Base-by-base conservation (phyloP, 2,329 filamentous ascomycete species). In the Aspergillus unguis region DNA sequence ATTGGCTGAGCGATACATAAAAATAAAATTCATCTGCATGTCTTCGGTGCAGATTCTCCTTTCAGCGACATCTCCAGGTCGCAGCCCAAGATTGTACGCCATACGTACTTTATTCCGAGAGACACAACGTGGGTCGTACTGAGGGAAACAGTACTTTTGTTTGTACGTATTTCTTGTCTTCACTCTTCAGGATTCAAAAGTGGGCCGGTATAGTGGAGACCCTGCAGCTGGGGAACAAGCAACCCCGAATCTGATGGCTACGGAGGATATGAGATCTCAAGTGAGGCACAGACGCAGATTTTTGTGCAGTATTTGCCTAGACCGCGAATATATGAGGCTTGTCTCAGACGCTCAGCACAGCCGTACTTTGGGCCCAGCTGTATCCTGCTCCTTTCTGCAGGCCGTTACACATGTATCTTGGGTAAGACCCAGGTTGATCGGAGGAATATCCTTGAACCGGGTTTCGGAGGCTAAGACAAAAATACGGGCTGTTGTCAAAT, bases 241-340 rank as follows among this genome's bases (percentile, higher is more conserved):
- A 28, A 44, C 23, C 31, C 37, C 38, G 37, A 17, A 17, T 17
- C 17, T 17, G 17, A 32, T 44, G 40, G 32, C 17, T n/a, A 44
- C 31, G 47, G 47, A 49, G 40, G 31, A 42, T 48, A 43, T 43
- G 28, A 42, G 23, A n/a, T 38, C n/a, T 38, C n/a, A 38, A 38
- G 17, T 17, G 17, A 17, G 17, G 17, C 17, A 17, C 17, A 17
- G 17, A 17, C 17, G 17, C 17, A 17, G 17, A 17, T 17, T 17
- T 17, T 17, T 17, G 17, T 17, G 17, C 37, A 31, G 38, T 25
- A 27, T 43, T 28, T 42, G 31, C 6, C 11, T 42, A n/a, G 28
- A 25, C 7, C 23, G 4, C 10, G 4, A 6, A 26, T 6, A 31
- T 11, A 17, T 23, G 37, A 31, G 4, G 17, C 17, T 17, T 17